phyloP scores from a whole-genome alignment of 129 eudicot species.

The Ambrosia trifida region DNA sequence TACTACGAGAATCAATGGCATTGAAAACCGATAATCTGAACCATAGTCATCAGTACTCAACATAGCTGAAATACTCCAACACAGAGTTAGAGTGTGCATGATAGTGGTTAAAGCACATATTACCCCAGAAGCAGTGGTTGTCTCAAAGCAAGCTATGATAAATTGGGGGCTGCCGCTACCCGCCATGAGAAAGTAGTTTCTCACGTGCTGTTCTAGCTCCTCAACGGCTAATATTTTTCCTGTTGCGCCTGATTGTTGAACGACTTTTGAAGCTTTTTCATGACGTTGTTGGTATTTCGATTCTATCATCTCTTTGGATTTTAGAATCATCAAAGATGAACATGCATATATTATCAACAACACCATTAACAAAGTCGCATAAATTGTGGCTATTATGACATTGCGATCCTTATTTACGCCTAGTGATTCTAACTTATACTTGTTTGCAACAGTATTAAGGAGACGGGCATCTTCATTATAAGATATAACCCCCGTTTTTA shows the following conservation, averaged over 20 bases:
- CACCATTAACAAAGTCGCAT: not conserved
- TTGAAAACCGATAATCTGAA: not conserved
- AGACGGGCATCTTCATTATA: not conserved
- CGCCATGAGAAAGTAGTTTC: not conserved
- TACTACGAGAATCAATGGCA: not conserved
- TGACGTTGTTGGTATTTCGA: constrained; percentile 9
- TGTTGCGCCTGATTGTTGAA: not conserved
- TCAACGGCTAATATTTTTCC: not conserved
- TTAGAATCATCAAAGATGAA: constrained; percentile 13
- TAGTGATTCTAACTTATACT: not conserved
- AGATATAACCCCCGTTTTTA: not conserved
- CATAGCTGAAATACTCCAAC: not conserved
- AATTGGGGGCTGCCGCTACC: constrained; percentile 1
- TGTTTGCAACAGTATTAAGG: not conserved
- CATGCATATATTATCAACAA: constrained; percentile 12
- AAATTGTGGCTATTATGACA: not conserved
- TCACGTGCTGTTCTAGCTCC: not conserved
- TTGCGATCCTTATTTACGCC: not conserved
- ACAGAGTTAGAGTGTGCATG: not conserved
- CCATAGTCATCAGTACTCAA: not conserved
- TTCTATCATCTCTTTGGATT: constrained; percentile 5
- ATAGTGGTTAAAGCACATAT: not conserved
- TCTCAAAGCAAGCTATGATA: not conserved
- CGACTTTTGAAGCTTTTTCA: not conserved
- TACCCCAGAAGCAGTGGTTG: constrained; percentile 8